phyloP scores from a whole-genome alignment of 192 early-diverging fungal genomes.

The Cladochytrium replicatum region DNA sequence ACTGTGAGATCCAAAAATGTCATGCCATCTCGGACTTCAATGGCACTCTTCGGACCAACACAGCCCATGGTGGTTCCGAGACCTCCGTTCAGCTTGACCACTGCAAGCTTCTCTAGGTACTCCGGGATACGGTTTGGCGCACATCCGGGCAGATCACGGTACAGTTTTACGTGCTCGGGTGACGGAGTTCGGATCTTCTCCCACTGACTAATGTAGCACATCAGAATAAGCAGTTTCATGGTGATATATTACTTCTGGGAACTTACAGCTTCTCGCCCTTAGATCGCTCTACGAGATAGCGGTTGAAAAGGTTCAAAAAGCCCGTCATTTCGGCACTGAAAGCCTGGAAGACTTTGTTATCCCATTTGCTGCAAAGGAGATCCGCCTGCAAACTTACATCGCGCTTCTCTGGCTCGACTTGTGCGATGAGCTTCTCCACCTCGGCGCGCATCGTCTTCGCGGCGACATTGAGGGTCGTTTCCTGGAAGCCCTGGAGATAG shows the following conservation, averaged over 20 bases:
- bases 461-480: constrained; percentile 35
- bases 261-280: constrained; percentile 70
- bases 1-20: constrained; percentile 98
- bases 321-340: constrained; percentile 59
- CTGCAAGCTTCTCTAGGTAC: constrained; percentile 83
- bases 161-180: constrained; percentile 53
- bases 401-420: constrained; percentile 50
- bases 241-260: too few species aligned
- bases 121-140: constrained; percentile 30
- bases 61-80: constrained; percentile 99
- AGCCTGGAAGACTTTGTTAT: background rate
- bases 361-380: background rate
- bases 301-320: constrained; percentile 72
- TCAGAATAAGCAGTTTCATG: constrained; percentile 2
- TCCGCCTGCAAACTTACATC: constrained; percentile 25
- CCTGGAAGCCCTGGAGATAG: constrained; percentile 41
- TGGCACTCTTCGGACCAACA: constrained; percentile 93
- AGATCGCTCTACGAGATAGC: constrained; percentile 73
- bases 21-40: constrained; percentile 97
- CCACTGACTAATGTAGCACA: background rate
- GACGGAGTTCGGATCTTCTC: constrained; percentile 47
- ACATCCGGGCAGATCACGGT: constrained; percentile 54
- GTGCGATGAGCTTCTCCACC: constrained; percentile 49
- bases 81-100: constrained; percentile 98
- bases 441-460: constrained; percentile 69